Evolutionary conservation across 2,329 filamentous ascomycete genomes (phyloP).

Genomic region (Stachybotrys chartarum): DNA sequence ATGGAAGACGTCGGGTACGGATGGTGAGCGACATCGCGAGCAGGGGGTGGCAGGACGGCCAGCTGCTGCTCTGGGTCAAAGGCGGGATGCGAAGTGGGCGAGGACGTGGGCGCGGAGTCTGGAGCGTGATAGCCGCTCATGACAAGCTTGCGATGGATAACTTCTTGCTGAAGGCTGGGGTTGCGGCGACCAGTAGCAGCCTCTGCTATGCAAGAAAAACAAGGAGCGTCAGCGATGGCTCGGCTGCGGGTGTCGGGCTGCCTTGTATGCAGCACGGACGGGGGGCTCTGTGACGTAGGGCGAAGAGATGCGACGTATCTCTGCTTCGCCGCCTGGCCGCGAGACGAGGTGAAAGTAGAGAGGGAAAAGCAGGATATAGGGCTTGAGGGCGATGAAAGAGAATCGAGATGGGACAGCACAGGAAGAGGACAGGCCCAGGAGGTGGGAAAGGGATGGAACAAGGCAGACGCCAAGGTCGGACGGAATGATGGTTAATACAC

Average conservation of each 20-base stretch:
- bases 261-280: background rate
- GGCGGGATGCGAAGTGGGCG: constrained; percentile 17
- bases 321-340: background rate
- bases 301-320: background rate
- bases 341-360: background rate
- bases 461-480: background rate
- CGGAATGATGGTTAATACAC: constrained; percentile 6
- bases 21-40: constrained; percentile 21
- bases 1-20: constrained; percentile 26
- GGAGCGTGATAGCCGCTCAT: constrained; percentile 34
- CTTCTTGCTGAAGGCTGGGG: background rate
- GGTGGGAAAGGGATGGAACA: background rate
- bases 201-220: background rate
- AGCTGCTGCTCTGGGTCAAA: constrained; percentile 21
- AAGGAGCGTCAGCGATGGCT: background rate
- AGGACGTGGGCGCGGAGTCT: constrained; percentile 20
- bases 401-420: background rate
- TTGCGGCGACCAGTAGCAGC: background rate
- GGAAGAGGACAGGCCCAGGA: background rate
- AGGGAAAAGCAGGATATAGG: no score
- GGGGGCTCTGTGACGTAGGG: background rate
- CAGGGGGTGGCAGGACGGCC: constrained; percentile 25
- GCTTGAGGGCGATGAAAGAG: background rate
- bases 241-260: background rate
- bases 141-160: constrained; percentile 29